phyloP scores from a whole-genome alignment of 352 stramenopile genomes.

The Globisporangium paroecandrum region DNA sequence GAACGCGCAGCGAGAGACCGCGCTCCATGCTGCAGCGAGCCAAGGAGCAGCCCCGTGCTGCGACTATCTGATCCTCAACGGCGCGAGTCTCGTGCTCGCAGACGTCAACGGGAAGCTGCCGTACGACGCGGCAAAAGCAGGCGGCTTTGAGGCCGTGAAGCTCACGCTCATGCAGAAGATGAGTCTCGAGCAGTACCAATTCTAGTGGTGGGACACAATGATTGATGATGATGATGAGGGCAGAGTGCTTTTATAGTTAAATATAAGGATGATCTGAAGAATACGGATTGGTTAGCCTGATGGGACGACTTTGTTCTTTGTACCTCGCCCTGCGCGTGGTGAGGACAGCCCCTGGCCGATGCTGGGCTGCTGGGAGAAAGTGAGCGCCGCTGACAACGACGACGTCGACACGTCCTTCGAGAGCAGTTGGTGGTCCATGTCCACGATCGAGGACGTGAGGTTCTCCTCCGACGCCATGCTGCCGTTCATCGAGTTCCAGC shows the following conservation, averaged over 20 bases:
- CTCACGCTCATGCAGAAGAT: slow-evolving; percentile 70
- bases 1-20: slow-evolving; percentile 48
- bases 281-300: slow-evolving; percentile 29
- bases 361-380: slow-evolving; percentile 7
- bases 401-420: slow-evolving; percentile 21
- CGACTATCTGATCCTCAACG: slow-evolving; percentile 81
- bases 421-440: slow-evolving; percentile 18
- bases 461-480: slow-evolving; percentile 16
- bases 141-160: slow-evolving; percentile 62
- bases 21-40: slow-evolving; percentile 51
- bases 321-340: slow-evolving; percentile 19
- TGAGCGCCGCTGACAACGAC: slow-evolving; percentile 17
- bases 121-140: slow-evolving; percentile 55
- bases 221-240: neutral
- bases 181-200: slow-evolving; percentile 62
- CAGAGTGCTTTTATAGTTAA: slow-evolving; percentile 3
- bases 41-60: slow-evolving; percentile 43
- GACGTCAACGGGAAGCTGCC: slow-evolving; percentile 51
- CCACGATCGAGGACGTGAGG: slow-evolving; percentile 13
- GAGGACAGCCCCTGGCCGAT: slow-evolving; percentile 12
- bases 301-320: slow-evolving; percentile 39
- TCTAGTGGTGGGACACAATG: slow-evolving; percentile 19
- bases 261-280: slow-evolving; percentile 11
- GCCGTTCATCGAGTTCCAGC: slow-evolving; percentile 12
- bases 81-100: slow-evolving; percentile 52